phyloP scores from a whole-genome alignment of 345 rosid genomes.

The Carallia brachiata region DNA sequence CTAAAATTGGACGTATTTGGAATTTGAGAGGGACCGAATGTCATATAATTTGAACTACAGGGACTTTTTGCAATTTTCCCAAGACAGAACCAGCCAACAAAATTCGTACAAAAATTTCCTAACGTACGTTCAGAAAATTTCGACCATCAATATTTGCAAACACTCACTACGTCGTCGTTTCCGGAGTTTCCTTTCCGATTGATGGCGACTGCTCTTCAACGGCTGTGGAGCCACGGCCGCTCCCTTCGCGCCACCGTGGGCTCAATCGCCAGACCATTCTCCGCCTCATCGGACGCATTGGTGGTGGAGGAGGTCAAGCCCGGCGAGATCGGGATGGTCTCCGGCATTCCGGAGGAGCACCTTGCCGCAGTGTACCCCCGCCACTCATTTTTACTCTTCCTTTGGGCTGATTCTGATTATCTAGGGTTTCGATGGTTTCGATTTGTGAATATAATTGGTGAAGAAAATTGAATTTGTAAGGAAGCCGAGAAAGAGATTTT shows the following conservation, averaged over 20 bases:
- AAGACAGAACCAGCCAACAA: not conserved
- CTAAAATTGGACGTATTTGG: too few relatives aligned
- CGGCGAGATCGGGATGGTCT: slow-evolving; percentile 39
- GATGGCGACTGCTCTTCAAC: slow-evolving; percentile 64
- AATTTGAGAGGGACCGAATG: too few relatives aligned
- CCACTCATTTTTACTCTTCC: not conserved
- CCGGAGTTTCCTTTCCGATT: not conserved
- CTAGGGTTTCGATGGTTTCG: slow-evolving; percentile 5
- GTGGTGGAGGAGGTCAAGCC: slow-evolving; percentile 40
- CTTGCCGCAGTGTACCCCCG: slow-evolving; percentile 30
- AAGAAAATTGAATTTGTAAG: not conserved
- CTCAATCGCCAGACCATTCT: slow-evolving; percentile 20
- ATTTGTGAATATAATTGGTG: not conserved
- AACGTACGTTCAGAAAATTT: not conserved
- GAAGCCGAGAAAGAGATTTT: too few relatives aligned
- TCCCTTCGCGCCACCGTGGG: slow-evolving; percentile 17
- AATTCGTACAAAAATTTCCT: not conserved
- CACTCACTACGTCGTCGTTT: not conserved
- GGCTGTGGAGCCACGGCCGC: slow-evolving; percentile 35
- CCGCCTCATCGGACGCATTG: slow-evolving; percentile 31
- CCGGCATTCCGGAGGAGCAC: slow-evolving; percentile 39
- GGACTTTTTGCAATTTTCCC: slow-evolving; percentile 3
- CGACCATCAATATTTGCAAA: too few relatives aligned
- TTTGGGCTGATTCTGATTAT: not conserved
- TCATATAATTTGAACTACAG: not conserved